These are phyloP conservation scores for Pichiaceae sp. DNA, from an alignment of 1,139 yeast genomes.

Conservation along the genomic window DNA sequence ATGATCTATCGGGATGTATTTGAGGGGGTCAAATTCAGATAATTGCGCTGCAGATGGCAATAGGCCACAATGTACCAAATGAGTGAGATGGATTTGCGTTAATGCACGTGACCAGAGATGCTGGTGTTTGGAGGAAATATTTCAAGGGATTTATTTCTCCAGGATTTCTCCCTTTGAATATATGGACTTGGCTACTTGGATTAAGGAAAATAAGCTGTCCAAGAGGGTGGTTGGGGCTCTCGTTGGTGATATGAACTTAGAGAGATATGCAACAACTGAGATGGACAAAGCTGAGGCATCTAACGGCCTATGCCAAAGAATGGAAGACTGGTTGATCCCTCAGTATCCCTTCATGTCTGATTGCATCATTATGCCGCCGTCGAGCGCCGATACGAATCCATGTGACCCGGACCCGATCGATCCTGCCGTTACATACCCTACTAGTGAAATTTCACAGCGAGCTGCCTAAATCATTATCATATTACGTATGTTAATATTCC, in stretches of 20 bases:
- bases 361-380: background rate
- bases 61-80: too few relatives aligned
- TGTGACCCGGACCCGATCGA: too few relatives aligned
- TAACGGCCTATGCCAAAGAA: background rate
- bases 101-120: background rate
- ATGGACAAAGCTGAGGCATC: too few relatives aligned
- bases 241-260: background rate
- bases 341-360: background rate
- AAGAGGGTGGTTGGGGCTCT: background rate
- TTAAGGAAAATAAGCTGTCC: background rate
- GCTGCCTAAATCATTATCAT: too few relatives aligned
- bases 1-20: too few relatives aligned
- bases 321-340: background rate
- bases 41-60: too few relatives aligned
- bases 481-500: constrained; percentile 13
- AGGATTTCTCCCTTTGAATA: background rate
- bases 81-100: background rate
- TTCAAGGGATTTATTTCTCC: background rate
- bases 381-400: too few relatives aligned
- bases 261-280: too few relatives aligned
- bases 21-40: too few relatives aligned
- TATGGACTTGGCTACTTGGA: background rate
- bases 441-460: too few relatives aligned
- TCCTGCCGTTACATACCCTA: too few relatives aligned
- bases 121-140: background rate